Evolutionary conservation across 2,329 filamentous ascomycete species (phyloP).

Genomic region (Shiraia sp.): DNA sequence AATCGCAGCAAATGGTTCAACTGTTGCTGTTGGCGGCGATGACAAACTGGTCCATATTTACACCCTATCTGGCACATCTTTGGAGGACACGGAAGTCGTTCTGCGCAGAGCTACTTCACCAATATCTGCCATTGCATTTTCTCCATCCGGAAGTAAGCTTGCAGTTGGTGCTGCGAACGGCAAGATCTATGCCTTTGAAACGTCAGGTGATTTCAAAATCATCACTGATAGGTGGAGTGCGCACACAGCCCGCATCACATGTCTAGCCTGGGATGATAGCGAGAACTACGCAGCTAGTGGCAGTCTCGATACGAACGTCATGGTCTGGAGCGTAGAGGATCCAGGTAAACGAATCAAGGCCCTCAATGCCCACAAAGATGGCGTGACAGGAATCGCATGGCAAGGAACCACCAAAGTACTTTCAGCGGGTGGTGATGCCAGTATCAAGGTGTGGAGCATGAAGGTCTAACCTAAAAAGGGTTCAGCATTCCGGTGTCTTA

Average conservation of each 20-base stretch:
- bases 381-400: constrained; percentile 87
- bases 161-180: constrained; percentile 83
- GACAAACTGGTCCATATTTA: constrained; percentile 78
- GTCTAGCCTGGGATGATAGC: constrained; percentile 74
- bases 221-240: constrained; percentile 80
- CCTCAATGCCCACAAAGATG: constrained; percentile 91
- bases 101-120: constrained; percentile 71
- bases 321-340: constrained; percentile 84
- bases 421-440: constrained; percentile 83
- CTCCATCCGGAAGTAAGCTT: constrained; percentile 72
- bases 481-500: neutral
- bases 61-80: constrained; percentile 60
- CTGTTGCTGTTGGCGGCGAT: constrained; percentile 76
- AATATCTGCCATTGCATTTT: constrained; percentile 84
- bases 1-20: constrained; percentile 69
- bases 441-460: constrained; percentile 81
- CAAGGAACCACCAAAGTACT: constrained; percentile 67
- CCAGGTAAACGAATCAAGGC: constrained; percentile 85
- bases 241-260: constrained; percentile 69
- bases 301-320: constrained; percentile 86
- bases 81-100: constrained; percentile 57
- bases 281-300: constrained; percentile 82
- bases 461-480: constrained; percentile 18
- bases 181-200: constrained; percentile 80
- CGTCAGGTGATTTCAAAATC: constrained; percentile 67